Evolutionary conservation across 345 rosid species (phyloP).

Genomic region (Euphorbia lathyris): DNA sequence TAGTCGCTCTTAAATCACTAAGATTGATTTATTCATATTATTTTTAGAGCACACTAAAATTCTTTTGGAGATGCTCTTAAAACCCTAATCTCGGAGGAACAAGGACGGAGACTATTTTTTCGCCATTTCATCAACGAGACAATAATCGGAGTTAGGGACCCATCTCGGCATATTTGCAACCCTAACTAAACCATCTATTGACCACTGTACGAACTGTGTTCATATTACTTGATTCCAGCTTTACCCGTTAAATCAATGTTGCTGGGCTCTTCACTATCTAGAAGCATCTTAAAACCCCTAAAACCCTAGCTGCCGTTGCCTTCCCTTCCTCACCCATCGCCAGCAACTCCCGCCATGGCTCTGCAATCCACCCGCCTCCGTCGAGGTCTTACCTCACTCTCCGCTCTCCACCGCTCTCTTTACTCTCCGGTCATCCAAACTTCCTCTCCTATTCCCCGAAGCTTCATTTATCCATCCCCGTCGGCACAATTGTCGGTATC

Average conservation of each 20-base stretch:
- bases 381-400: slow-evolving; percentile 40
- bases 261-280: no score
- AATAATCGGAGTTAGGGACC: no score
- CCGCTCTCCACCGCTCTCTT: slow-evolving; percentile 30
- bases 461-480: not conserved
- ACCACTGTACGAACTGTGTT: not conserved
- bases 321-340: not conserved
- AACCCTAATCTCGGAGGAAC: no score
- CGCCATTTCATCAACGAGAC: no score
- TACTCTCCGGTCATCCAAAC: not conserved
- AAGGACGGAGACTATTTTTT: no score
- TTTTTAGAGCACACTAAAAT: no score
- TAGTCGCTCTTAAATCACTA: no score
- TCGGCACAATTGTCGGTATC: not conserved
- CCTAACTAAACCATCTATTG: not conserved
- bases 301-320: not conserved
- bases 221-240: not conserved
- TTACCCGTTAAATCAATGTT: not conserved
- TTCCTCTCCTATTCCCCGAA: not conserved
- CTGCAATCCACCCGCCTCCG: slow-evolving; percentile 47
- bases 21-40: no score
- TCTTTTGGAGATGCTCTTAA: no score
- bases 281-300: not conserved
- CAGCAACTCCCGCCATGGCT: slow-evolving; percentile 36
- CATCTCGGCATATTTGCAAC: no score